Base-by-base conservation (phyloP, 2,329 filamentous ascomycete genomes). In the Stachybotrys chlorohalonatus region DNA sequence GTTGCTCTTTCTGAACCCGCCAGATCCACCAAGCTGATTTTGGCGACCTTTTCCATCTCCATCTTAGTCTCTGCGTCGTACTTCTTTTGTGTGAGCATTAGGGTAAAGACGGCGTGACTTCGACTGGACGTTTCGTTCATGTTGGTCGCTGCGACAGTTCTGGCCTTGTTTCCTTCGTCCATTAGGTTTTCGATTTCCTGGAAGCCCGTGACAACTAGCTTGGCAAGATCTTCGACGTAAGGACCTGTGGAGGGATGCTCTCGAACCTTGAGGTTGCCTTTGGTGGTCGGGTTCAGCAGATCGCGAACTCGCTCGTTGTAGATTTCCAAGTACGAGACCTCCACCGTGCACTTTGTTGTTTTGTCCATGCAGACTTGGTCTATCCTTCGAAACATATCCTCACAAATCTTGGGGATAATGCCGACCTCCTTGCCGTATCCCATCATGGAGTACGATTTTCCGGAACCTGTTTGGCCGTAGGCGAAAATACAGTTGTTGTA, bases 401-500 rank as follows among this genome's bases (percentile, higher is more conserved):
- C 89, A 71, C 94, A 99, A 74, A 99, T 99, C 65, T 85, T 89
- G 49, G 95, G 94, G 58, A 97, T 97, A 59, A 99, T 94, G 70
- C 94, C 94, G 55, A 91, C 83, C 67, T 99, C 93, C 65, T 93
- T 87, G 53, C 94, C 94, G 73, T 97, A 99, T 51, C 94, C 94
- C 94, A 99, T 99, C 93, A 99, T 99, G 36, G 92, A 96, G 72
- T 99, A 99, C 15, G 91, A 96, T 75, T 99, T 99, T 73, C 94
- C 94, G 1, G 94, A 97, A 62, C 94, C 94, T 2, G 94, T 99
- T 76, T 99, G 94, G 16, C 94, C 94, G 68, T 99, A 99, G 13
- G 94, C 94, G 69, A 99, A 99, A 67, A 99, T 99, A 79, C 94
- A 99, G 72, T 97, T 99, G 78, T 99, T 97, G 77, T 97, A 99